These are phyloP conservation scores for Exophiala viscosa DNA, from an alignment of 2,329 filamentous ascomycete species.

Conservation along the genomic window DNA sequence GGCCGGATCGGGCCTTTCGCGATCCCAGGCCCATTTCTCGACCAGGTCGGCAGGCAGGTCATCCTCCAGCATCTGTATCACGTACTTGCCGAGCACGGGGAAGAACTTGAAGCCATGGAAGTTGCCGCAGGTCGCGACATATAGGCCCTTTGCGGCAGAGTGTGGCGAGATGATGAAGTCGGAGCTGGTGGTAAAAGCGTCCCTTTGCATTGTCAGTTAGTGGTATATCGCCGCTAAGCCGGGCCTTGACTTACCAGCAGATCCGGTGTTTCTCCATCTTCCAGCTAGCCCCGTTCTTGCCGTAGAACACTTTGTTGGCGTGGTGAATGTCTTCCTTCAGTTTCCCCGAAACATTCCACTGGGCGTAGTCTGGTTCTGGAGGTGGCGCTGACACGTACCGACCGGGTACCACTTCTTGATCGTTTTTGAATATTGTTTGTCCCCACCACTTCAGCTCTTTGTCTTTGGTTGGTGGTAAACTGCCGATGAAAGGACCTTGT, in stretches of 20 bases:
- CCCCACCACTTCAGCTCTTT: slow-evolving; percentile 56
- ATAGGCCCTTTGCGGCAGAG: slow-evolving; percentile 39
- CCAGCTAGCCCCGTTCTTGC: slow-evolving; percentile 53
- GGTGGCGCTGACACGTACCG: slow-evolving; percentile 57
- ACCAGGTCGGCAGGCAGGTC: slow-evolving; percentile 38
- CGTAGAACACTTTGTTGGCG: slow-evolving; percentile 58
- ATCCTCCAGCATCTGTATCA: slow-evolving; percentile 47
- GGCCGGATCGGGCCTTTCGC: slow-evolving; percentile 53
- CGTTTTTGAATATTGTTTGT: slow-evolving; percentile 58
- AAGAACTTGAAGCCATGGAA: slow-evolving; percentile 53
- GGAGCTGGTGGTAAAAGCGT: slow-evolving; percentile 59
- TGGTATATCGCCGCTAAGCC: background rate
- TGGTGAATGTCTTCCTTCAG: slow-evolving; percentile 59
- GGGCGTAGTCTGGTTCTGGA: slow-evolving; percentile 53
- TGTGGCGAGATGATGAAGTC: slow-evolving; percentile 51
- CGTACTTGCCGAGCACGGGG: slow-evolving; percentile 51
- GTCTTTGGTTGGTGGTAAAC: slow-evolving; percentile 50
- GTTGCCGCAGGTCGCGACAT: slow-evolving; percentile 42
- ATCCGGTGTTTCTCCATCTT: slow-evolving; percentile 61
- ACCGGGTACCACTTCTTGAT: slow-evolving; percentile 51
- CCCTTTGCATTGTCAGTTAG: slow-evolving; percentile 44
- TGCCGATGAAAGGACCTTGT: slow-evolving; percentile 56
- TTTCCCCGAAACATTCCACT: slow-evolving; percentile 57
- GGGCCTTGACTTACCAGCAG: slow-evolving; percentile 55
- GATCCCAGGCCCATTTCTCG: slow-evolving; percentile 51